Evolutionary conservation across 768 basidiomycete genomes (phyloP), one percentile per base, ranked within the genome.

Genomic region (Cyclocybe aegerita): DNA sequence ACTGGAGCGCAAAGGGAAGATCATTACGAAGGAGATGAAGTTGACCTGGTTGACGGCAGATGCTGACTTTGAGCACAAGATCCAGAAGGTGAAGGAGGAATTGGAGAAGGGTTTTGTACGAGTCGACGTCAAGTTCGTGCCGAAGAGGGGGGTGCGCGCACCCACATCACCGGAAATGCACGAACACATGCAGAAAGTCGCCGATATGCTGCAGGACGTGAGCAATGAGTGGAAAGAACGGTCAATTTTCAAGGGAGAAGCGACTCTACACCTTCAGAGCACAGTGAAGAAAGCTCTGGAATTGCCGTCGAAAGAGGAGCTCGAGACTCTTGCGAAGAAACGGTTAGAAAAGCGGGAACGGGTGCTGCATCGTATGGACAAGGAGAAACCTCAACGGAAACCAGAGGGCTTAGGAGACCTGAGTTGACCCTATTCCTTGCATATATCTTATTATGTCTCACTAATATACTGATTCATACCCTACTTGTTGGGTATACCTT

Each of bases 21-120:
- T 73, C 50, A 51, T 63, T 15, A 61, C 69, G 47, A 91, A 90
- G 70, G 85, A 89, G 69, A 71, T 90, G 4, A 85, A 88, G 66
- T 60, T 93, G 40, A 81, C 83, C 9, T 93, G 89, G 87, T 74
- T 71, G 2, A 78, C 83, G 9, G 80, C 70, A 6, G 55, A 63
- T 30, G 79, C 74, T 6, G 91, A 93, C 59, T 59, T 85, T 14
- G 72, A 71, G 34, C 85, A 86, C 65, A 92, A 90, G 64, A 51
- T 92, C 32, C 72, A 69, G 46, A 85, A 83, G 64, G 78, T 76
- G 15, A 65, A 71, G 44, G 70, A 75, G 45, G 78, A 85, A 35
- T 66, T 93, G 48, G 78, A 77, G 57, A 81, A 81, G 55, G 87
- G 86, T 0, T 53, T 57, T 34, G 44, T 52, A 65, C 69, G 77